Evolutionary conservation across 73 alveolate species (phyloP).

Genomic region (Tetrahymena borealis): DNA sequence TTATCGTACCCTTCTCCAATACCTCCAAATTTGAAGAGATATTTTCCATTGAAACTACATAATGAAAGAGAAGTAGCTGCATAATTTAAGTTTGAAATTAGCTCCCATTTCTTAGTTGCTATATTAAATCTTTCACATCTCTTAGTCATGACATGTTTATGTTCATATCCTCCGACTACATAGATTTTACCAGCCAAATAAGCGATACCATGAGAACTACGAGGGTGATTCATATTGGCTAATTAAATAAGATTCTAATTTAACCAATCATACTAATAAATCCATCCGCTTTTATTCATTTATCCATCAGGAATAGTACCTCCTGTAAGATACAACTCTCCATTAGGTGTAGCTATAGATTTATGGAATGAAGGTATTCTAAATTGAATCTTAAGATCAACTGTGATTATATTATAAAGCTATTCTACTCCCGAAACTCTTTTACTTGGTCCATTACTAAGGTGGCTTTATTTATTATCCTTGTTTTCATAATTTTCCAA

Average conservation of each 20-base stretch:
- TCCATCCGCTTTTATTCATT: conserved; percentile 1
- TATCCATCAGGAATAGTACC: neutral
- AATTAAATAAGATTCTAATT: neutral
- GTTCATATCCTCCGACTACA: conserved; percentile 12
- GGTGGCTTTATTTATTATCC: neutral
- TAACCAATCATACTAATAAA: neutral
- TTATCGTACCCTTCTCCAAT: conserved; percentile 13
- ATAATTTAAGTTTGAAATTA: neutral
- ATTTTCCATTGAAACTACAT: conserved; percentile 35
- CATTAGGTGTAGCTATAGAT: conserved; percentile 27
- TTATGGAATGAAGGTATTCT: conserved; percentile 25
- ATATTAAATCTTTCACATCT: conserved; percentile 1
- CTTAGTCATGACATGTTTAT: neutral
- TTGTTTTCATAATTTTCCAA: neutral
- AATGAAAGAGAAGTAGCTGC: conserved; percentile 16
- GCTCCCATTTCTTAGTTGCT: conserved; percentile 4
- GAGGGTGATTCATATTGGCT: neutral
- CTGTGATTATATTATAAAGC: neutral
- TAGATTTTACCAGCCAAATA: conserved; percentile 1
- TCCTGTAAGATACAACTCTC: conserved; percentile 24
- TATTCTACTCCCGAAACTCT: neutral
- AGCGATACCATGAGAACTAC: neutral
- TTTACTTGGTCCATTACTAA: neutral
- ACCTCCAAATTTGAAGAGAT: conserved; percentile 43
- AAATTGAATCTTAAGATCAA: neutral